These are phyloP conservation scores for Mycena latifolia DNA, from an alignment of 768 basidiomycete species.

Conservation along the genomic window DNA sequence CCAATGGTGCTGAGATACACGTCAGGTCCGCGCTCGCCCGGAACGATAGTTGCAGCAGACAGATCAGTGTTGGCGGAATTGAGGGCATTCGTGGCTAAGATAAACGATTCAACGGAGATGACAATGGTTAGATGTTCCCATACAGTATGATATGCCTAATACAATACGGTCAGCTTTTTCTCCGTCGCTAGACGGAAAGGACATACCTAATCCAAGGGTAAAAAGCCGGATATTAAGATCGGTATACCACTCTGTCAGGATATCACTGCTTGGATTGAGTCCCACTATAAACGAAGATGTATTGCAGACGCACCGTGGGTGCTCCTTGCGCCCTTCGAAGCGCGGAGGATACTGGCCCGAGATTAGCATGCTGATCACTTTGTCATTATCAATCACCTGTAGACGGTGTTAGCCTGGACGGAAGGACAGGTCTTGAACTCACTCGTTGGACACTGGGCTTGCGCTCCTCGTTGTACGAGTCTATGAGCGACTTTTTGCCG, in stretches of 20 bases:
- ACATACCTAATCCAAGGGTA: conserved; percentile 35
- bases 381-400: conserved; percentile 38
- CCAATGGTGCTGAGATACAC: conserved; percentile 35
- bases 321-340: conserved; percentile 36
- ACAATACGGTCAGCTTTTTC: neutral
- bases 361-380: conserved; percentile 37
- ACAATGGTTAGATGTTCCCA: neutral
- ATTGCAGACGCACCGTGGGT: conserved; percentile 27
- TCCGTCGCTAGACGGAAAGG: too few species aligned
- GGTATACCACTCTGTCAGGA: conserved; percentile 37
- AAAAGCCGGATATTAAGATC: conserved; percentile 36
- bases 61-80: conserved; percentile 29
- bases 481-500: conserved; percentile 31
- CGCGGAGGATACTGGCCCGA: conserved; percentile 37
- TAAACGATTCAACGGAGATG: neutral
- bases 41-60: conserved; percentile 33
- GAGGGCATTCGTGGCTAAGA: conserved; percentile 27
- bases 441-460: conserved; percentile 36
- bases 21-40: conserved; percentile 37
- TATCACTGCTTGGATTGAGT: conserved; percentile 20
- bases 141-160: conserved; percentile 38
- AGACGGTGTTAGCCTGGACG: neutral
- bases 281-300: too few species aligned
- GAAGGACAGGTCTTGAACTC: neutral
- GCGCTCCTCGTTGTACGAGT: conserved; percentile 35